Evolutionary conservation across 192 early-diverging fungal species (phyloP).

Genomic region (Backusella morwellensis): DNA sequence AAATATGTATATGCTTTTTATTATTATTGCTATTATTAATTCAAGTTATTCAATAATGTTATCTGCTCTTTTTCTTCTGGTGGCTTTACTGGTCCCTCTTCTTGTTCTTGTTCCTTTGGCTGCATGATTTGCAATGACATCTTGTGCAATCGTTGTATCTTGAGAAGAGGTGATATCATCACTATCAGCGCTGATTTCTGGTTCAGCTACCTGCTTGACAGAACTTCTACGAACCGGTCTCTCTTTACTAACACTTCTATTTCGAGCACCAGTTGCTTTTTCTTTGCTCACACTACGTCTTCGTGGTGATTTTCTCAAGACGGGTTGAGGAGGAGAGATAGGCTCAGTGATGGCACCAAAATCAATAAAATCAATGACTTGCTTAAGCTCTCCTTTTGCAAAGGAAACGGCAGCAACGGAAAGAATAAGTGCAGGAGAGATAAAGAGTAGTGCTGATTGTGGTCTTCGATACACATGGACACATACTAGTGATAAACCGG

Average conservation of each 20-base stretch:
- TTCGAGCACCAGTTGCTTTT: not conserved
- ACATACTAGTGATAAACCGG: not conserved
- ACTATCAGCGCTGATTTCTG: not conserved
- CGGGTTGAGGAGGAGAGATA: not conserved
- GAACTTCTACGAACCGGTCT: not conserved
- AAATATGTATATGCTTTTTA: not conserved
- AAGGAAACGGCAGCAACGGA: not conserved
- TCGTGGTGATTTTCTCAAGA: not conserved
- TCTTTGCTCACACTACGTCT: not conserved
- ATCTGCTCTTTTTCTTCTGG: not conserved
- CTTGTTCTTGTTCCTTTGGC: not conserved
- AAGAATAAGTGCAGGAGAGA: not conserved
- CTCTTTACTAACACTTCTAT: conserved; percentile 6
- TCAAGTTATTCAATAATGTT: not conserved
- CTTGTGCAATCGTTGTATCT: not conserved
- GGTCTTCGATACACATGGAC: not conserved
- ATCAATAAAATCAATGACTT: not conserved
- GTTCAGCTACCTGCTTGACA: not conserved
- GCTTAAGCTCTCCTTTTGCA: not conserved
- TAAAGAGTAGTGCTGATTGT: conserved; percentile 2
- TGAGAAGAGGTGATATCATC: not conserved
- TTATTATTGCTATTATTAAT: not conserved
- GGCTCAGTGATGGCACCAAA: not conserved
- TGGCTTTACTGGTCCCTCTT: not conserved
- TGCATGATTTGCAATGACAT: conserved; percentile 5